Evolutionary conservation across 768 basidiomycete species (phyloP), one percentile per base, ranked within the genome.

Genomic region (Phylloporus arenicola): DNA sequence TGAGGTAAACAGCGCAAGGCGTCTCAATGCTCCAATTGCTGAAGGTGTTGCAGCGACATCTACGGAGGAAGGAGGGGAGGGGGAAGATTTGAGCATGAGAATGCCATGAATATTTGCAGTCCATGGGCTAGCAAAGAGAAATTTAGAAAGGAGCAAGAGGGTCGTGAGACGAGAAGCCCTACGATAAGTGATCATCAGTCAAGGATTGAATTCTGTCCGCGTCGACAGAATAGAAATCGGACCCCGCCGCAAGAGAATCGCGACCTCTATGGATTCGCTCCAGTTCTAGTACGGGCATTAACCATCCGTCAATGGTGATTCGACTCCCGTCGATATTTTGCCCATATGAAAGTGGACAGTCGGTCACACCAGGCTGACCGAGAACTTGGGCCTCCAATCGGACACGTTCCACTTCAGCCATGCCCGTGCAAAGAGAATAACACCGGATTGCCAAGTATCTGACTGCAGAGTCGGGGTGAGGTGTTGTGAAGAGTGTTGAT

Each of bases 341-440:
- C 0, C 79, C 84, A 59, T 76, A 84, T 8, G 75, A 70, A n/a
- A 91, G 65, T 13, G 68, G 72, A 52, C 84, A 89, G 45, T 93
- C 87, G 1, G 75, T 73, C 10, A 71, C 73, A 42, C 75, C 78
- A 4, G 73, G 63, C 42, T 81, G 76, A 16, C 89, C 88, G 1
- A 94, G 66, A 4, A 81, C 65, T 34, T 76, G 64, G 19, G 67
- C 69, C 65, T 92, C 90, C 50, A 88, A 61, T 45, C 78, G 78
- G 30, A 79, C 77, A 27, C 88, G 80, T 54, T 88, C 85, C 0
- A 72, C 78, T 65, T 95, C 91, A 16, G 82, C 79, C 83, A 92
- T 87, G 6, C 85, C 80, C 43, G 77, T 79, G 57, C 89, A 87
- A 41, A 83, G 63, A 0, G 87, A 80, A 67, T 92, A 90, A 61